Evolutionary conservation across 1,284 basidiomycete species (phyloP), one percentile per base, ranked within the genome.

Genomic region (Mycena citricolor): DNA sequence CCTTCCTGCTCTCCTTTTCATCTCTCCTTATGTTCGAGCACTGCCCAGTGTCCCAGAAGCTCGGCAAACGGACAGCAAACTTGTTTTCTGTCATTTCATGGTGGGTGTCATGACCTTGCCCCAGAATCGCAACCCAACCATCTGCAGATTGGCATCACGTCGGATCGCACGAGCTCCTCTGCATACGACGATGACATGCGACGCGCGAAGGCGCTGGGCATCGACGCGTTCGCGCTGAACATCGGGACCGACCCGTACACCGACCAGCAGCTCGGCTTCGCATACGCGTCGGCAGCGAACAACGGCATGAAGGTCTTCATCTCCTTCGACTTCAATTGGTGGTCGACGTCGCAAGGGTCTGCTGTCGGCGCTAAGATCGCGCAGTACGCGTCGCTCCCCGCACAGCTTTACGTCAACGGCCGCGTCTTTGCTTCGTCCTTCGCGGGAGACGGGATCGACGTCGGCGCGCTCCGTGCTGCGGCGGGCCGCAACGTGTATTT

Each of bases 261-360:
- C 34, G 57, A 62, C 32, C 49, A 52, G 22, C 57, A 57, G 40
- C 57, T 66, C 16, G 54, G 47, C 16, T 59, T 54, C 35, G 63
- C 63, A 8, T 66, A 61, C 35, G 38, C 55, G 17, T 64, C 60
- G 1, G 64, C 63, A 5, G 59, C 58, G 34, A 35, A 49, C 25
- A 56, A 57, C 20, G 55, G 47, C 43, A 66, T 67, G 60, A 60
- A 61, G 42, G 57, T 66, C 24, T 65, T 66, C 53, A 58, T 61
- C 39, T 65, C 62, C n/a, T 65, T 66, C 53, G 65, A 67, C 47
- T 57, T 56, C 41, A 51, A 51, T 36, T 51, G 49, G 49, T 51
- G 24, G 21, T 32, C 23, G 32, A 42, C 29, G 13, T 23, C 12
- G 1, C 44, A 51, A 23, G 49, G 39, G 5, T 4, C 44, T 13